Evolutionary conservation across 257 asterid species (phyloP).

Genomic region (Nicotiana knightiana): DNA sequence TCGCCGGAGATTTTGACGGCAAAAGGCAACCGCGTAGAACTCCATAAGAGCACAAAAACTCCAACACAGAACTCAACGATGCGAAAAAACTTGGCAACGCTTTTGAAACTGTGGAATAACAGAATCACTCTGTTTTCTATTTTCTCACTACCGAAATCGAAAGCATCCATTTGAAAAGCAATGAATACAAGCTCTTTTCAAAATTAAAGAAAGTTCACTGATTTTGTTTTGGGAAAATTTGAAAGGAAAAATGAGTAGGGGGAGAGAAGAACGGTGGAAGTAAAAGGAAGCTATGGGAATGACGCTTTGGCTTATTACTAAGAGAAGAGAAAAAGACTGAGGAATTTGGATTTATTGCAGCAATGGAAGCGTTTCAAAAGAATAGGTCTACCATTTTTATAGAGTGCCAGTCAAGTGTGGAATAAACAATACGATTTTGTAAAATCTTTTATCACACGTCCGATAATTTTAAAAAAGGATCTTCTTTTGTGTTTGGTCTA

Average conservation of each 20-base stretch:
- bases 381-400: neutral
- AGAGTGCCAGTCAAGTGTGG: neutral
- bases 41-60: conserved; percentile 39
- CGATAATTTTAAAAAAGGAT: neutral
- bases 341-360: neutral
- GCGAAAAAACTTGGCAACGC: conserved; percentile 47
- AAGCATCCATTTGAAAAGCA: conserved; percentile 26
- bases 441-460: neutral
- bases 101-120: conserved; percentile 23
- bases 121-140: conserved; percentile 18
- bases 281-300: too few relatives aligned
- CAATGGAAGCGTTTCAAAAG: neutral
- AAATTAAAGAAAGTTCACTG: neutral
- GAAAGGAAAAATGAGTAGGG: neutral
- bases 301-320: neutral
- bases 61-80: conserved; percentile 37
- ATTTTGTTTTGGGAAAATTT: neutral
- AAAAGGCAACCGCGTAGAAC: conserved; percentile 39
- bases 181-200: neutral
- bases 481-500: neutral
- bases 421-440: neutral
- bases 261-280: too few relatives aligned
- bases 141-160: conserved; percentile 14
- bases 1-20: conserved; percentile 52
- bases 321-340: neutral